Evolutionary conservation across 352 stramenopile genomes (phyloP), one percentile per base, ranked within the genome.

Genomic region (Pythium sukuiense): DNA sequence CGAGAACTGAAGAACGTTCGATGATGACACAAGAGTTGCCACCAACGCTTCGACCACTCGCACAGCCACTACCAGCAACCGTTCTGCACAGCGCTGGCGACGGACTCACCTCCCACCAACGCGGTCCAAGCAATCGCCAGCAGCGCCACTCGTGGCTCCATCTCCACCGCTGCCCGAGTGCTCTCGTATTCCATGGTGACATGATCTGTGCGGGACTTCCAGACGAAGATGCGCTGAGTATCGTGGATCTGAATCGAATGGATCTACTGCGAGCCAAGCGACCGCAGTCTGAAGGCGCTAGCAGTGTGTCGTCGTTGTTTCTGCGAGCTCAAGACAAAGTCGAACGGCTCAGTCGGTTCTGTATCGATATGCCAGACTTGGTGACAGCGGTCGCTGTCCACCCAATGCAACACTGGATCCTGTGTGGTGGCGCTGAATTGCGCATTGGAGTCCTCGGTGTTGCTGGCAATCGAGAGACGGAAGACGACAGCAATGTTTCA

Each of bases 171-270:
- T 90, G 82, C 58, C 35, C 67, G 0, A 67, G 68, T 6, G 73
- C 73, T 0, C 65, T 85, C 30, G 63, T 85, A 20, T 88, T 88
- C 45, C 72, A 84, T 59, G 64, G 78, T 26, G 76, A 77, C 3
- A 76, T 88, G 50, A 55, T 87, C 48, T 90, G 82, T 54, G 79
- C 70, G 3, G 78, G 82, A 0, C 70, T 82, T 13, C 65, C 69
- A 32, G 78, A 87, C 26, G 68, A 71, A 6, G 50, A 45, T 11
- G 74, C 62, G 52, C 63, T 90, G 14, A 84, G 77, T 33, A 57
- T 88, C 52, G 77, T 90, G 16, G 78, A 86, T 59, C 59, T 90
- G 32, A 55, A 81, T 27, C 80, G 82, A 49, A 54, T 87, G 33
- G 48, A 63, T 54, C 29, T 54, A 2, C 18, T 63, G 18, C 41